A percentile compares a stretch with the other conserved stretches of the same genome.
phyloP scores from a whole-genome alignment of 1,284 basidiomycete species.

The Cutaneotrichosporon cyanovorans region DNA sequence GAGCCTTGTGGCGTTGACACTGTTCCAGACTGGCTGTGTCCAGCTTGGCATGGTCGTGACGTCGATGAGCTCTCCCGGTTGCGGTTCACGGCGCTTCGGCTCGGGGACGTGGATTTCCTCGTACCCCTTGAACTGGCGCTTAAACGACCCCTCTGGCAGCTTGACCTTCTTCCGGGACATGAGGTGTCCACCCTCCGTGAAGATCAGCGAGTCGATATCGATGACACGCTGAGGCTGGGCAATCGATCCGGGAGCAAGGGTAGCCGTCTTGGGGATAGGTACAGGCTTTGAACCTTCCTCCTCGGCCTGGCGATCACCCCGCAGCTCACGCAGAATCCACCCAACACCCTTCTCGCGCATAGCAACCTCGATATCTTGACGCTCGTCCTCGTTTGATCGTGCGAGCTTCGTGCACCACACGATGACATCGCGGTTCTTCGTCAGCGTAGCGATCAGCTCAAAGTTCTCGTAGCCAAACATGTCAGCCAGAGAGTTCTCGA shows the following conservation, averaged over 20 bases:
- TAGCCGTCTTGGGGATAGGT: slow-evolving; percentile 68
- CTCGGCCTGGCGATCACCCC: slow-evolving; percentile 58
- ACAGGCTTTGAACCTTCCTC: slow-evolving; percentile 49
- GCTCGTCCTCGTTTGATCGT: slow-evolving; percentile 79
- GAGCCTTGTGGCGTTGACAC: slow-evolving; percentile 50
- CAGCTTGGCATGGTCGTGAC: slow-evolving; percentile 72
- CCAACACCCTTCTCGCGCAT: slow-evolving; percentile 97
- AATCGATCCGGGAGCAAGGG: slow-evolving; percentile 77
- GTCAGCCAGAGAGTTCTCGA: slow-evolving; percentile 96
- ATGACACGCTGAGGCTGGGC: slow-evolving; percentile 78
- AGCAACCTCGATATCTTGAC: slow-evolving; percentile 89
- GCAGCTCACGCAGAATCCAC: slow-evolving; percentile 86
- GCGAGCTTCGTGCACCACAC: slow-evolving; percentile 98
- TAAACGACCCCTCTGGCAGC: slow-evolving; percentile 95
- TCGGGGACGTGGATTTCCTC: slow-evolving; percentile 98
- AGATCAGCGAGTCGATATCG: slow-evolving; percentile 91
- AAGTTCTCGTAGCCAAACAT: slow-evolving; percentile 90
- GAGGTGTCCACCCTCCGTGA: slow-evolving; percentile 88
- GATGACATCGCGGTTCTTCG: slow-evolving; percentile 91
- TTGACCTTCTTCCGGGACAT: slow-evolving; percentile 99
- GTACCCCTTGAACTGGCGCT: slow-evolving; percentile 90
- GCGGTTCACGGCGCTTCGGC: slow-evolving; percentile 68
- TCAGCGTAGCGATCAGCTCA: slow-evolving; percentile 80
- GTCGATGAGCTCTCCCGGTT: slow-evolving; percentile 63
- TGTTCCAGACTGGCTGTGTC: slow-evolving; percentile 76